These are phyloP conservation scores for Cladophialophora chaetospira DNA, from an alignment of 2,329 filamentous ascomycete genomes.

Conservation along the genomic window DNA sequence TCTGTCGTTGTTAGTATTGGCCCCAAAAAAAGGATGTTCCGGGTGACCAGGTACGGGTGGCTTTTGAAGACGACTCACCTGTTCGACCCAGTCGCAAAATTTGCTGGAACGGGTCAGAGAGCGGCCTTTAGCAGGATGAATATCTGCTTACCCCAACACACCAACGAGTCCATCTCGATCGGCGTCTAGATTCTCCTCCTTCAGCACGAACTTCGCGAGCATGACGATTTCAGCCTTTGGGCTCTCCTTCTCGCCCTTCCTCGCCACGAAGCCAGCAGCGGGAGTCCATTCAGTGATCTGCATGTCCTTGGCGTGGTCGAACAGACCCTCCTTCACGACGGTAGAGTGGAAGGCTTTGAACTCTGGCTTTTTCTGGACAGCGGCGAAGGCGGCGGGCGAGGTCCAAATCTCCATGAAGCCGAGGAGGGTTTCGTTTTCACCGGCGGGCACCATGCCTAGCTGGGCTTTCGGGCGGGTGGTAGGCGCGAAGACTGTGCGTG, in stretches of 20 bases:
- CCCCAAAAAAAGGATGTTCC: too few relatives aligned
- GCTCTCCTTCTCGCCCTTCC: slow-evolving; percentile 22
- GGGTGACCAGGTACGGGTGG: too few relatives aligned
- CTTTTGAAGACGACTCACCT: too few relatives aligned
- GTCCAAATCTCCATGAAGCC: slow-evolving; percentile 25
- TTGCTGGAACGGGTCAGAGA: slow-evolving; percentile 12
- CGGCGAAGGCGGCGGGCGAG: slow-evolving; percentile 8
- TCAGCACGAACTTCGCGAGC: slow-evolving; percentile 30
- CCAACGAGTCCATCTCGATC: slow-evolving; percentile 24
- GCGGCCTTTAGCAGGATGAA: neutral
- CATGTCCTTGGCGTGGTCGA: slow-evolving; percentile 13
- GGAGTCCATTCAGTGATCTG: slow-evolving; percentile 27
- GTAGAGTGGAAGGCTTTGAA: slow-evolving; percentile 12
- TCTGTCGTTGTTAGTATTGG: too few relatives aligned
- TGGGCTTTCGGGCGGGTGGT: slow-evolving; percentile 95
- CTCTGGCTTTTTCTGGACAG: slow-evolving; percentile 8
- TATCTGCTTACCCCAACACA: slow-evolving; percentile 25
- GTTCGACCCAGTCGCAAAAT: slow-evolving; percentile 28
- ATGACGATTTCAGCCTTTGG: slow-evolving; percentile 27
- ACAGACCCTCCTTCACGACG: slow-evolving; percentile 21
- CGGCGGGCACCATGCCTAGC: slow-evolving; percentile 76
- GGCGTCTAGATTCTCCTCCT: slow-evolving; percentile 15
- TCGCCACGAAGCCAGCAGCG: slow-evolving; percentile 27
- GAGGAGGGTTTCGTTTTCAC: slow-evolving; percentile 14
- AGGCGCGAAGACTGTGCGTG: slow-evolving; percentile 92